A percentile compares a stretch with the other conserved stretches of the same genome.
These are phyloP conservation scores for Leccinum griseonigrum DNA, from an alignment of 1,284 basidiomycete species.

Conservation along the genomic window DNA sequence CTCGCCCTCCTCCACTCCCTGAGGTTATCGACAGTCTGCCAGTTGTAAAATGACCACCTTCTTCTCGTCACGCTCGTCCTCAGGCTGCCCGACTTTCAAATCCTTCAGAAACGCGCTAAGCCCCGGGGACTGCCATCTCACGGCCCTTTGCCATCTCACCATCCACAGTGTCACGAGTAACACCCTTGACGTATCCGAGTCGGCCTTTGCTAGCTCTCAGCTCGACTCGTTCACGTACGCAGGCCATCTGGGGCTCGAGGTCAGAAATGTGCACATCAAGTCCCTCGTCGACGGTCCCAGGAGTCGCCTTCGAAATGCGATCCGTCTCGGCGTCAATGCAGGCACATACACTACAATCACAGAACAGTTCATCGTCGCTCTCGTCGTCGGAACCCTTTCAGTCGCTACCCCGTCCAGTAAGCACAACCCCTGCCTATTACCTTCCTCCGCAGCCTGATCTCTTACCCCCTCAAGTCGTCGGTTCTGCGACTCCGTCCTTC, in stretches of 20 bases:
- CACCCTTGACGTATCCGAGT: slow-evolving; percentile 36
- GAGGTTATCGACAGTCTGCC: slow-evolving; percentile 76
- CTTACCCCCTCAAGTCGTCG: slow-evolving; percentile 62
- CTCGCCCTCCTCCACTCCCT: slow-evolving; percentile 48
- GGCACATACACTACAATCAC: slow-evolving; percentile 80
- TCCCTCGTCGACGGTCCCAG: slow-evolving; percentile 29
- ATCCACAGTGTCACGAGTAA: slow-evolving; percentile 37
- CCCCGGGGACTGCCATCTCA: slow-evolving; percentile 34
- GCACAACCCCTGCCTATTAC: slow-evolving; percentile 23
- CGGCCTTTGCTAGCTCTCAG: slow-evolving; percentile 33
- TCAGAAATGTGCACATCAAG: slow-evolving; percentile 36
- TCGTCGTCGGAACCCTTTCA: slow-evolving; percentile 75
- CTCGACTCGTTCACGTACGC: slow-evolving; percentile 38
- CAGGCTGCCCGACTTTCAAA: slow-evolving; percentile 59
- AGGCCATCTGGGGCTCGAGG: slow-evolving; percentile 38
- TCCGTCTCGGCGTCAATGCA: slow-evolving; percentile 78
- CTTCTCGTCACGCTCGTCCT: slow-evolving; percentile 71
- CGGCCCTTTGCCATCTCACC: too few relatives aligned
- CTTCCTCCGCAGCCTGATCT: slow-evolving; percentile 3
- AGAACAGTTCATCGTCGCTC: slow-evolving; percentile 70
- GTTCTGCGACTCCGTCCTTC: slow-evolving; percentile 76
- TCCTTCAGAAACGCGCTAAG: too few relatives aligned
- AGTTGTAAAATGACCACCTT: slow-evolving; percentile 83
- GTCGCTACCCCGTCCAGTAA: slow-evolving; percentile 77
- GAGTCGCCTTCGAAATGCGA: slow-evolving; percentile 29